A percentile compares a stretch with the other conserved stretches of the same genome.
phyloP scores from a whole-genome alignment of 1,284 basidiomycete species.

The Microstroma glucosiphilum region DNA sequence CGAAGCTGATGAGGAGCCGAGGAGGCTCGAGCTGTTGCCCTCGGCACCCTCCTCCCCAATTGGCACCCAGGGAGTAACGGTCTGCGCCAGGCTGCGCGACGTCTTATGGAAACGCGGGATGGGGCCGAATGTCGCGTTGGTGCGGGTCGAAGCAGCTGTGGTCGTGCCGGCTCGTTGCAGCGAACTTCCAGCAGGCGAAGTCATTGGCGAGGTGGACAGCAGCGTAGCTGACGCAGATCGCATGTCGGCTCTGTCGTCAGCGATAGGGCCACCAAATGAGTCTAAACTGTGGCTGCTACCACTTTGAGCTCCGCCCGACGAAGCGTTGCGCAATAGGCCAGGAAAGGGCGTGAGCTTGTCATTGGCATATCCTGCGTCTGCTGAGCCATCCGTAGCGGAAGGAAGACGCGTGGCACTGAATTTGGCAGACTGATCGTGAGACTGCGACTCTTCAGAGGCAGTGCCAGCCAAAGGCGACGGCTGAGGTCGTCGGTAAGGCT shows the following conservation, averaged over 20 bases:
- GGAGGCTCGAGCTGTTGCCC: too few species aligned
- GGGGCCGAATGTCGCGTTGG: too few species aligned
- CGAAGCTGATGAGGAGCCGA: too few species aligned
- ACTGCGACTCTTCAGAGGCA: too few species aligned
- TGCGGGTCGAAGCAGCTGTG: too few species aligned
- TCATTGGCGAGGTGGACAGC: not conserved
- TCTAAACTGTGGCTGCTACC: not conserved
- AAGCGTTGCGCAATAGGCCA: conserved; percentile 15
- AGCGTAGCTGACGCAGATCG: not conserved
- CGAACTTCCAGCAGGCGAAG: not conserved
- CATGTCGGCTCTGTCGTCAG: not conserved
- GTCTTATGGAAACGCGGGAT: too few species aligned
- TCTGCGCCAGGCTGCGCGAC: too few species aligned
- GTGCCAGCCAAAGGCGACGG: too few species aligned
- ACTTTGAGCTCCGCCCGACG: not conserved
- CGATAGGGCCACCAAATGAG: not conserved
- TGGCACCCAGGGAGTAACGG: too few species aligned
- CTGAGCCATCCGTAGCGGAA: conserved; percentile 4
- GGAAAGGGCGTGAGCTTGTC: conserved; percentile 37
- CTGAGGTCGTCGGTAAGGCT: too few species aligned
- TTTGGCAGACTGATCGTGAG: too few species aligned
- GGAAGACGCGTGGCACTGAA: conserved; percentile 4
- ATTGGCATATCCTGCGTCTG: conserved; percentile 14
- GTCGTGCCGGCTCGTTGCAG: not conserved
- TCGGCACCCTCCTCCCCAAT: too few species aligned